phyloP scores from a whole-genome alignment of 2,329 filamentous ascomycete genomes.

The Aspergillus udagawae region DNA sequence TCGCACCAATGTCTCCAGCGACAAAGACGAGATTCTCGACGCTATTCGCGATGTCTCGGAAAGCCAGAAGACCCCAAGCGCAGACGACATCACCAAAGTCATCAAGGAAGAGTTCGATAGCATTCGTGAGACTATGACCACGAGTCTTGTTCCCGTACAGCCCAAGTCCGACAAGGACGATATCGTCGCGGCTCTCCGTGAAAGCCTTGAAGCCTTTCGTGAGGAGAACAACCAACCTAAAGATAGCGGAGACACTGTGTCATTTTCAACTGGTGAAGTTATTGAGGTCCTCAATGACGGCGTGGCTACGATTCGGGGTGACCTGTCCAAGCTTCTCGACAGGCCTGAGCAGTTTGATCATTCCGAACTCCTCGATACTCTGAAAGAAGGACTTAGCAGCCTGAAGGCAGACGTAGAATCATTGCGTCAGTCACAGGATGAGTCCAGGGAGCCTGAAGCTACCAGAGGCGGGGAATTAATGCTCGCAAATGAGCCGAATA shows the following conservation, averaged over 20 bases:
- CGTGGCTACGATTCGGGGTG: constrained; percentile 68
- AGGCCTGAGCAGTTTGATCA: constrained; percentile 80
- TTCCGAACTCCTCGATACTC: constrained; percentile 82
- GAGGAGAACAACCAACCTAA: constrained; percentile 53
- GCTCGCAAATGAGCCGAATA: constrained; percentile 51
- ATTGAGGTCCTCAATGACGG: constrained; percentile 64
- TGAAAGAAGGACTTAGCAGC: constrained; percentile 74
- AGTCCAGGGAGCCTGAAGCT: constrained; percentile 48
- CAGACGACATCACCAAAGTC: constrained; percentile 33
- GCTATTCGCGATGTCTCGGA: constrained; percentile 50
- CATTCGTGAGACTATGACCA: constrained; percentile 49
- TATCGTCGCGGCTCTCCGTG: constrained; percentile 53
- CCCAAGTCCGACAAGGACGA: constrained; percentile 57
- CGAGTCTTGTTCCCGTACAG: constrained; percentile 33
- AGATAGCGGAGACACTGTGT: constrained; percentile 52
- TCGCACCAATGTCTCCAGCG: constrained; percentile 51
- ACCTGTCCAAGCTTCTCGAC: constrained; percentile 69
- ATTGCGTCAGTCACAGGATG: constrained; percentile 57
- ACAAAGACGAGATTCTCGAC: constrained; percentile 61
- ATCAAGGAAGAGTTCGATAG: constrained; percentile 60
- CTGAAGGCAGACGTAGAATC: constrained; percentile 74
- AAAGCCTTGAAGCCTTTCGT: constrained; percentile 40
- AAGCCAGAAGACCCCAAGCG: constrained; percentile 25
- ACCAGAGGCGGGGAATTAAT: constrained; percentile 54
- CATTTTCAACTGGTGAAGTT: constrained; percentile 54